Evolutionary conservation across 495 filamentous ascomycete species (phyloP).

Genomic region (Usnea hakonensis): DNA sequence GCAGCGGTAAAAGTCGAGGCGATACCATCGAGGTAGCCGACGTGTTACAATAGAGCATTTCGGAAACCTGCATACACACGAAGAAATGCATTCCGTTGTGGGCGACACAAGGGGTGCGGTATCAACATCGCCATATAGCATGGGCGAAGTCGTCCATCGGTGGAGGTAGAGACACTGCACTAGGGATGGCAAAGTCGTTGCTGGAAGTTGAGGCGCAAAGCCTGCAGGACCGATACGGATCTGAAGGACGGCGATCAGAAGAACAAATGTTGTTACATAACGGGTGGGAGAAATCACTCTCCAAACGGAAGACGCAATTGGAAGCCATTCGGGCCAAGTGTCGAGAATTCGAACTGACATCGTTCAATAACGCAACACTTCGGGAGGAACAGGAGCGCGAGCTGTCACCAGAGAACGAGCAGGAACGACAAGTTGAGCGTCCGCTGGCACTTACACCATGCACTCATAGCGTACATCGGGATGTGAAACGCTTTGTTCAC

Average conservation of each 20-base stretch:
- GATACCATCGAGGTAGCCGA: too few species aligned
- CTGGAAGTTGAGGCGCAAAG: conserved; percentile 43
- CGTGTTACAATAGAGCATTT: too few species aligned
- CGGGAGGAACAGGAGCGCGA: conserved; percentile 67
- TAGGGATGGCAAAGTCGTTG: conserved; percentile 35
- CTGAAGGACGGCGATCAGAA: not conserved
- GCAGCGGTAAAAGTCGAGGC: too few species aligned
- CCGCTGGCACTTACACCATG: conserved; percentile 35
- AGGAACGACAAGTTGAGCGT: conserved; percentile 46
- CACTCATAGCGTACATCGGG: conserved; percentile 39
- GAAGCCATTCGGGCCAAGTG: conserved; percentile 35
- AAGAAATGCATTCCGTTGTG: too few species aligned
- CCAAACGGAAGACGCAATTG: conserved; percentile 17
- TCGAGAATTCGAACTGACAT: conserved; percentile 34
- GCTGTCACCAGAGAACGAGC: conserved; percentile 53
- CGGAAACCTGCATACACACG: too few species aligned
- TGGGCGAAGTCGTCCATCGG: too few species aligned
- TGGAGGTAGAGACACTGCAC: conserved; percentile 14
- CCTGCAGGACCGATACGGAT: conserved; percentile 36
- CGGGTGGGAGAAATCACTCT: conserved; percentile 2
- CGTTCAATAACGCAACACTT: conserved; percentile 34
- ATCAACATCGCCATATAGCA: too few species aligned
- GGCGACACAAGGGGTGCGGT: too few species aligned
- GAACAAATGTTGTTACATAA: conserved; percentile 15
- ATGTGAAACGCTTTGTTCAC: conserved; percentile 37